Evolutionary conservation across 2,329 filamentous ascomycete genomes (phyloP).

Genomic region (Aspergillus sp.): DNA sequence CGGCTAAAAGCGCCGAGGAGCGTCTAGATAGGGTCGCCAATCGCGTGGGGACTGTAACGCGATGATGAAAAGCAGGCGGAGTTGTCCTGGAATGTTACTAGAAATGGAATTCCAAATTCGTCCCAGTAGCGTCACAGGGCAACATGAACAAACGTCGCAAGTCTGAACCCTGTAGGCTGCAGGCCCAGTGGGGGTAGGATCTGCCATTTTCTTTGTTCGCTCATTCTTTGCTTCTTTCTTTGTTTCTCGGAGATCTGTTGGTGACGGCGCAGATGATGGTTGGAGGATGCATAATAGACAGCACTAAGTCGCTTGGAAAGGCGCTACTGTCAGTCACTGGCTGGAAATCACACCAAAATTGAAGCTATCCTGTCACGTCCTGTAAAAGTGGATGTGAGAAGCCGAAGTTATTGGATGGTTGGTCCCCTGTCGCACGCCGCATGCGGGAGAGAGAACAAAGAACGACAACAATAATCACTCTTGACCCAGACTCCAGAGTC

Average conservation of each 20-base stretch:
- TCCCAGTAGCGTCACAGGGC: background rate
- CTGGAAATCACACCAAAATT: constrained; percentile 8
- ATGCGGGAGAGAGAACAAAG: constrained; percentile 17
- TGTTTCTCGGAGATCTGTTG: constrained; percentile 17
- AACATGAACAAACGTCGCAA: constrained; percentile 2
- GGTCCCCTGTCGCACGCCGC: constrained; percentile 15
- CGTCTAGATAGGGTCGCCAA: background rate
- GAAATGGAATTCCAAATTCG: constrained; percentile 21
- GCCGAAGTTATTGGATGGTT: constrained; percentile 11
- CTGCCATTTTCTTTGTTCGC: constrained; percentile 14
- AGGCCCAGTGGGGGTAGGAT: constrained; percentile 7
- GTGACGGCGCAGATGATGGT: constrained; percentile 4
- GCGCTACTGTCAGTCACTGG: constrained; percentile 9
- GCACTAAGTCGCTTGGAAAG: background rate
- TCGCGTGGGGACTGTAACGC: constrained; percentile 21
- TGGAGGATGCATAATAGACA: constrained; percentile 11
- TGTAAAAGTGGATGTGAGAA: background rate
- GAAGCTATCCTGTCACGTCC: constrained; percentile 10
- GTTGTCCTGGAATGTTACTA: constrained; percentile 24
- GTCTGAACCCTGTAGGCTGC: constrained; percentile 9
- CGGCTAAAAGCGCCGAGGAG: constrained; percentile 2
- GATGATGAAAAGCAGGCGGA: constrained; percentile 19
- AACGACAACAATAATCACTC: constrained; percentile 5
- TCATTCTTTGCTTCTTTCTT: constrained; percentile 22
- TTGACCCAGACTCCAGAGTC: background rate